These are phyloP conservation scores for Claviceps quebecensis DNA, from an alignment of 2,329 filamentous ascomycete genomes.

Conservation along the genomic window DNA sequence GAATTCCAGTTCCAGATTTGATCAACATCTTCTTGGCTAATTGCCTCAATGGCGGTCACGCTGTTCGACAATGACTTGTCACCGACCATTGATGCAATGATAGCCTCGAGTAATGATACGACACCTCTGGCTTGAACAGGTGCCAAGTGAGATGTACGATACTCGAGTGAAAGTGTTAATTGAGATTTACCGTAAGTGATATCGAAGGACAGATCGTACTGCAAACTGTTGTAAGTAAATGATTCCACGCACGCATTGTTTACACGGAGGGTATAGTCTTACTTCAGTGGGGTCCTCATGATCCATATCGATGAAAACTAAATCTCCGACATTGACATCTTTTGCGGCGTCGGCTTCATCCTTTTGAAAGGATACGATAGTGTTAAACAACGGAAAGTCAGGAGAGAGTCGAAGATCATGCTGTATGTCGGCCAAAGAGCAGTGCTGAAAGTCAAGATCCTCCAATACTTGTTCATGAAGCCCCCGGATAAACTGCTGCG, in stretches of 20 bases:
- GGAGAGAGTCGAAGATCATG: slow-evolving; percentile 12
- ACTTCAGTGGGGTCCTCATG: slow-evolving; percentile 3
- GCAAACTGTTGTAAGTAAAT: background rate
- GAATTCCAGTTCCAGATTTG: slow-evolving; percentile 11
- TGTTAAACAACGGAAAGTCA: slow-evolving; percentile 17
- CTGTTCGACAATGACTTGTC: background rate
- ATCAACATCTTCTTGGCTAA: background rate
- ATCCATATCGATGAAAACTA: slow-evolving; percentile 1
- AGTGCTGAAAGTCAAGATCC: slow-evolving; percentile 31
- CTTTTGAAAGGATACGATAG: slow-evolving; percentile 18
- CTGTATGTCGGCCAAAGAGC: slow-evolving; percentile 33
- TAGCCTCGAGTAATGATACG: background rate
- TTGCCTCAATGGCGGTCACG: background rate
- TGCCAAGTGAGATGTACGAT: background rate
- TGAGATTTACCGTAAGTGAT: slow-evolving; percentile 1
- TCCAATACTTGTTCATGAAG: slow-evolving; percentile 30
- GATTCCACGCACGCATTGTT: background rate
- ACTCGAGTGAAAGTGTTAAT: background rate
- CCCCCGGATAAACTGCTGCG: slow-evolving; percentile 16
- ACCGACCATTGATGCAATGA: slow-evolving; percentile 1
- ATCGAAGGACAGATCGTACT: slow-evolving; percentile 1
- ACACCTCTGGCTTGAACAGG: background rate
- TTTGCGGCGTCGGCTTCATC: slow-evolving; percentile 1
- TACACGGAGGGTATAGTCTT: background rate
- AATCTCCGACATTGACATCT: background rate